Evolutionary conservation across 495 filamentous ascomycete genomes (phyloP).

Genomic region (Elasticomyces elasticus): DNA sequence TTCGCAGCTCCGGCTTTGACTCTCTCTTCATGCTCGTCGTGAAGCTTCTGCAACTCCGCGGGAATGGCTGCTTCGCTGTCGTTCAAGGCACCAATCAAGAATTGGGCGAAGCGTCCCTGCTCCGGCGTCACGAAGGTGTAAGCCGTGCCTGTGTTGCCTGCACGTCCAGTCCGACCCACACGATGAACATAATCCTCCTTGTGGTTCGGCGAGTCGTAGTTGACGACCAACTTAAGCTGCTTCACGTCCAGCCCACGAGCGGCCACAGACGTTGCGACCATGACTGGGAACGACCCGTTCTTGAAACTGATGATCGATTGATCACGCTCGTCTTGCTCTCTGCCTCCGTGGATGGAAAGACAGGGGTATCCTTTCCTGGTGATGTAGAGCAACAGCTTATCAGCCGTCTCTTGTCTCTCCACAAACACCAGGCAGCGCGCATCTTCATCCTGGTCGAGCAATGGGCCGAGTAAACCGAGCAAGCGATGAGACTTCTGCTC

Average conservation of each 20-base stretch:
- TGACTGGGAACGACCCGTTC: constrained; percentile 72
- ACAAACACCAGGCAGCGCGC: constrained; percentile 86
- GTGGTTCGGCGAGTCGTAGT: constrained; percentile 94
- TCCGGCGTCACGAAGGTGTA: constrained; percentile 89
- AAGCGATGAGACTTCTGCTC: constrained; percentile 76
- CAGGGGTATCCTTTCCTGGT: constrained; percentile 85
- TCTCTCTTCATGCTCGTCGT: constrained; percentile 67
- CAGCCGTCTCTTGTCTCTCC: constrained; percentile 88
- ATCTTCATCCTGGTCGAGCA: constrained; percentile 71
- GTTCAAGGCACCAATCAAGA: constrained; percentile 87
- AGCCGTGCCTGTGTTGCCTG: constrained; percentile 87
- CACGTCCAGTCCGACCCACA: constrained; percentile 86
- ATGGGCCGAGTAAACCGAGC: constrained; percentile 74
- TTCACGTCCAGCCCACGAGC: constrained; percentile 94
- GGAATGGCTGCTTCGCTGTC: constrained; percentile 80
- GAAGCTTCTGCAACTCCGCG: constrained; percentile 54
- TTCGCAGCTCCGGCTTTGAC: constrained; percentile 90
- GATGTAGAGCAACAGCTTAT: constrained; percentile 69
- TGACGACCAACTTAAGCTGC: constrained; percentile 90
- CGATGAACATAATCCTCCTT: constrained; percentile 97
- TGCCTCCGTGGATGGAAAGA: constrained; percentile 93
- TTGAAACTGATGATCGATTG: constrained; percentile 95
- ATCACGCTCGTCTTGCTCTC: constrained; percentile 91
- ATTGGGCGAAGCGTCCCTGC: constrained; percentile 79
- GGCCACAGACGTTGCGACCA: constrained; percentile 93